Evolutionary conservation across 495 filamentous ascomycete species (phyloP).

Genomic region (Evansstolkia leycettana): DNA sequence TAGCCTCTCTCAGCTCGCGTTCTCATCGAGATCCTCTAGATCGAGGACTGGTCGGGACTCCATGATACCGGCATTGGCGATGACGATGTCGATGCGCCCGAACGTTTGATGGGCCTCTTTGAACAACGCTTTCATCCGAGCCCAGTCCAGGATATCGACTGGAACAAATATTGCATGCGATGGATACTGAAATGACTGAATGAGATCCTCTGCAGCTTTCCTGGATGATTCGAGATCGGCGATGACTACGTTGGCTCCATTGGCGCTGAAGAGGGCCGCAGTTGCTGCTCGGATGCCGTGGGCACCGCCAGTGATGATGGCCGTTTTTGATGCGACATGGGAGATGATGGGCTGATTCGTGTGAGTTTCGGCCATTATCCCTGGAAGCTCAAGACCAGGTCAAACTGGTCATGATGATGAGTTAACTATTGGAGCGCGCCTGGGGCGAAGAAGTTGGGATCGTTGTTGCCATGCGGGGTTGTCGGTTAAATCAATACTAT

Average conservation of each 20-base stretch:
- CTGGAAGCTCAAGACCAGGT: no score
- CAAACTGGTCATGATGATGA: no score
- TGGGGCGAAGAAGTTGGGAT: no score
- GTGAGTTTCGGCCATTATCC: no score
- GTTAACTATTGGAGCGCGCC: no score
- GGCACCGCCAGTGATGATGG: constrained; percentile 26
- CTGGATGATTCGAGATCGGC: constrained; percentile 11
- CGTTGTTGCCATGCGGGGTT: no score
- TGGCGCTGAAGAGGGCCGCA: constrained; percentile 11
- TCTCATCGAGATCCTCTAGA: constrained; percentile 8
- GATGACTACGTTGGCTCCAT: constrained; percentile 19
- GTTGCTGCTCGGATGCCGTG: constrained; percentile 28
- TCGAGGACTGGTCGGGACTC: constrained; percentile 14
- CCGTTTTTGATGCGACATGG: constrained; percentile 8
- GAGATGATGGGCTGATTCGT: no score
- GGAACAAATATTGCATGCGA: constrained; percentile 10
- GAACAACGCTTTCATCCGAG: constrained; percentile 36
- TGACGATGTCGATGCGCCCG: constrained; percentile 45
- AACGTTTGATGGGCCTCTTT: constrained; percentile 35
- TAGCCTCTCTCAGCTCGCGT: constrained; percentile 9
- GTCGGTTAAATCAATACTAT: no score
- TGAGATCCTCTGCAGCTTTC: constrained; percentile 6
- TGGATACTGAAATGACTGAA: constrained; percentile 8
- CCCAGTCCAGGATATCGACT: constrained; percentile 15
- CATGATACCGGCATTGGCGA: constrained; percentile 58